Percentiles rank a stretch among this genome's conserved stretches.
Evolutionary conservation across 1,139 yeast genomes (phyloP).

Genomic region (Blastobotrys elegans): DNA sequence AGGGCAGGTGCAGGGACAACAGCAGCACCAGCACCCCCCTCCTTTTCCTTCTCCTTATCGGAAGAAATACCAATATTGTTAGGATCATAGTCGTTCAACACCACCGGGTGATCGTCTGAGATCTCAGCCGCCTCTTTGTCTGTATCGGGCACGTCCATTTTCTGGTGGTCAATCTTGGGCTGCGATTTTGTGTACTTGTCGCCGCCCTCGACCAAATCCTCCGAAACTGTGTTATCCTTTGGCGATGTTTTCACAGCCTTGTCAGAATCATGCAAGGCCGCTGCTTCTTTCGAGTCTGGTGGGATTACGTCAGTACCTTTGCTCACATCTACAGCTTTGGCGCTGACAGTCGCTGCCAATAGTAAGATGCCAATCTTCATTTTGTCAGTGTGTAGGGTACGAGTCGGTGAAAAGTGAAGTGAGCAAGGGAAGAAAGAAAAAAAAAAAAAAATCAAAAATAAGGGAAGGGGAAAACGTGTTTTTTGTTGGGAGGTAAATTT

Average conservation of each 20-base stretch:
- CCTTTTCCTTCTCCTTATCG: background rate
- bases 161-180: constrained; percentile 28
- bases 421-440: background rate
- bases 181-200: constrained; percentile 32
- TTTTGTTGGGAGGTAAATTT: background rate
- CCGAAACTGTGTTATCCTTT: constrained; percentile 32
- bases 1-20: background rate
- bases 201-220: constrained; percentile 25
- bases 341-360: constrained; percentile 4
- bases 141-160: constrained; percentile 27
- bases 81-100: constrained; percentile 38
- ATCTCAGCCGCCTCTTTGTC: constrained; percentile 21
- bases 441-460: background rate
- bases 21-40: background rate
- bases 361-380: background rate
- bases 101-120: constrained; percentile 30
- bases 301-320: constrained; percentile 31
- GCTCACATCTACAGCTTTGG: constrained; percentile 21
- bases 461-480: background rate
- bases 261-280: constrained; percentile 28
- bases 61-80: constrained; percentile 32
- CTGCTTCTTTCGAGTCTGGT: constrained; percentile 32
- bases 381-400: too few species aligned
- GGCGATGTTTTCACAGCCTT: constrained; percentile 36
- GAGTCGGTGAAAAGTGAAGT: too few species aligned